Percentiles rank a stretch among this genome's conserved stretches.
Conservation (phyloP, 805 yeast species). For the Zygosaccharomyces gambellarensis region DNA sequence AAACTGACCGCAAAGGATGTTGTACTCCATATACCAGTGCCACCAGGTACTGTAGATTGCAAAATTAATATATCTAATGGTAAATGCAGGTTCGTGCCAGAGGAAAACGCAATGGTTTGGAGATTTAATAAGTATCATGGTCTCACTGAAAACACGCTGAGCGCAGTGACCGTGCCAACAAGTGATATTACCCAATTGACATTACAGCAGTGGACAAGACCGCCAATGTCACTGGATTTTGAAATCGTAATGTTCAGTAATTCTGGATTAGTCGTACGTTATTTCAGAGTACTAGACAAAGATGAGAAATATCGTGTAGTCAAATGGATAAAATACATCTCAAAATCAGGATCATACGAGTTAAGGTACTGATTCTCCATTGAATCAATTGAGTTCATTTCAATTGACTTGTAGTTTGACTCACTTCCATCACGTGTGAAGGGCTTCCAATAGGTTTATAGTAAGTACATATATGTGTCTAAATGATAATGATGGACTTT, state of each 20-base stretch:
- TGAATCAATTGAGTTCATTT: constrained; percentile 59
- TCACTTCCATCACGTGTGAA: constrained; percentile 1
- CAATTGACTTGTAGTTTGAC: constrained; percentile 59
- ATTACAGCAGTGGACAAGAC: constrained; percentile 53
- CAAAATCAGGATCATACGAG: constrained; percentile 78
- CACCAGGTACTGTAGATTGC: constrained; percentile 52
- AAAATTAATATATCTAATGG: constrained; percentile 51
- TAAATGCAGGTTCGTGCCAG: constrained; percentile 61
- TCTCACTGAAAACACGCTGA: constrained; percentile 54
- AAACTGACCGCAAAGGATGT: constrained; percentile 63
- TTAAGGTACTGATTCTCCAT: constrained; percentile 48
- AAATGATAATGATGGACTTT: neutral
- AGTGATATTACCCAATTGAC: constrained; percentile 21
- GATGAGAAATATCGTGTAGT: constrained; percentile 57
- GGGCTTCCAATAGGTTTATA: neutral
- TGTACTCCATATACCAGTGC: constrained; percentile 61
- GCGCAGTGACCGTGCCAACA: constrained; percentile 47
- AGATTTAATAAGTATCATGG: constrained; percentile 64
- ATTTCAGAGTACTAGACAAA: constrained; percentile 59
- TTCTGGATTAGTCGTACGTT: constrained; percentile 71
- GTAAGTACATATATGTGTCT: neutral
- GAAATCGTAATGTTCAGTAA: constrained; percentile 67
- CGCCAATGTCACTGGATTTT: constrained; percentile 72
- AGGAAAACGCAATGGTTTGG: constrained; percentile 66
- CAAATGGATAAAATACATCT: constrained; percentile 81